Base-by-base conservation (phyloP, 2,329 filamentous ascomycete species). In the Calonectria henricotiae region DNA sequence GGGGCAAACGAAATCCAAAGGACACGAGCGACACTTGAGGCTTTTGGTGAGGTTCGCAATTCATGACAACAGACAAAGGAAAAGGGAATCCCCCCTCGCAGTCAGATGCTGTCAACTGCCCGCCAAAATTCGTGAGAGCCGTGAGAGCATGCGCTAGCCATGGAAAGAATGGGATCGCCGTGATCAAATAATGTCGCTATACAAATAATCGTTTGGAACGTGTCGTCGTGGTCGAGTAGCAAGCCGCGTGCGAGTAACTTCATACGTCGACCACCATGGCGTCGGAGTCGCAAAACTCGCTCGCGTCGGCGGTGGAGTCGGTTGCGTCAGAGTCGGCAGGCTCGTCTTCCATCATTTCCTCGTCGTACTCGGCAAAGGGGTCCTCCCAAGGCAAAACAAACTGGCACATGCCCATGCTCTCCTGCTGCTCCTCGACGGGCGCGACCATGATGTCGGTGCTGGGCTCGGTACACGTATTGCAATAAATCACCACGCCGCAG, bases 401-500 rank as follows among this genome's bases (percentile, higher is more conserved):
- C 63, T 81, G 77, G 70, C 74, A 79, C 70, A 80, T 68, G 73
- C 76, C 79, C 74, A 77, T 76, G 65, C 75, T 78, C 76, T 75
- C 71, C 69, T 67, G 61, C 35, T 71, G 71, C 43, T 71, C 67
- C 44, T 68, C 66, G 70, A 62, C 61, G 43, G 71, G 67, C 54
- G 63, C 68, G 67, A 70, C 69, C 58, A 68, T 69, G 69, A 79
- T 46, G 54, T 79, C 75, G 62, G 74, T 65, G 65, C 74, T 74
- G 65, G 78, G 69, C 35, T 77, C 72, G 41, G 79, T 79, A 71
- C 86, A 87, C 30, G 77, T 79, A 70, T 75, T 78, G 79, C 86
- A 88, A 55, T 78, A 76, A 69, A 88, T 81, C 71, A 85, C 75
- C 66, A 72, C 67, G 73, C 86, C 87, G 76, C 87, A 89, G 70